Evolutionary conservation across 192 early-diverging fungal species (phyloP).

Genomic region (Diversispora eburnea): DNA sequence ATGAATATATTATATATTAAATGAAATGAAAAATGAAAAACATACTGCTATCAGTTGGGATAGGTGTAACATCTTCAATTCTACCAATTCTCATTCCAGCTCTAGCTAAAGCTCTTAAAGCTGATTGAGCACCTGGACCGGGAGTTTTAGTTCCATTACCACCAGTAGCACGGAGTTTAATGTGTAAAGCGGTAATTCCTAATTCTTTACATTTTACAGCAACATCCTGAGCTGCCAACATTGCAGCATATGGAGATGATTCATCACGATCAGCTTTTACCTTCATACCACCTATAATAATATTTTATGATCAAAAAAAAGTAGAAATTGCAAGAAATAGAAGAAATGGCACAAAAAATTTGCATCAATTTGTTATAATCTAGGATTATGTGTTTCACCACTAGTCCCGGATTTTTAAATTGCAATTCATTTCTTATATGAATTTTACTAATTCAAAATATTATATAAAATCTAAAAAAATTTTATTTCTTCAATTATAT

Average conservation of each 20-base stretch:
- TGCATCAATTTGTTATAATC: constrained; percentile 15
- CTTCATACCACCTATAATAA: constrained; percentile 93
- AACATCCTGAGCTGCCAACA: constrained; percentile 99
- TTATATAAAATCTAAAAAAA: constrained; percentile 2
- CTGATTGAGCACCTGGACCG: constrained; percentile 95
- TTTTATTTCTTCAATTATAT: background rate
- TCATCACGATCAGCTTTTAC: constrained; percentile 99
- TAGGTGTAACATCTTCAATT: constrained; percentile 98
- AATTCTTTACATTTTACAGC: constrained; percentile 98
- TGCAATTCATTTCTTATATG: background rate
- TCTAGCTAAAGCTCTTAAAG: constrained; percentile 98
- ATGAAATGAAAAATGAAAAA: background rate
- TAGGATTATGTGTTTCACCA: constrained; percentile 68
- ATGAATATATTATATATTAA: background rate
- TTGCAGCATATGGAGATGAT: constrained; percentile 99
- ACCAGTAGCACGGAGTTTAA: constrained; percentile 99
- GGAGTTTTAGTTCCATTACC: constrained; percentile 98
- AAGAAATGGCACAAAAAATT: background rate
- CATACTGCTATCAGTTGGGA: constrained; percentile 90
- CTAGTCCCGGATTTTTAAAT: constrained; percentile 44
- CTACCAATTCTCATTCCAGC: constrained; percentile 99
- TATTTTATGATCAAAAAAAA: background rate
- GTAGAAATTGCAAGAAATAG: constrained; percentile 20
- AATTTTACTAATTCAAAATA: background rate
- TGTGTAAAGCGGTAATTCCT: constrained; percentile 98